These are phyloP conservation scores for Paraphoma sp. DNA, from an alignment of 2,329 filamentous ascomycete species.

Conservation along the genomic window DNA sequence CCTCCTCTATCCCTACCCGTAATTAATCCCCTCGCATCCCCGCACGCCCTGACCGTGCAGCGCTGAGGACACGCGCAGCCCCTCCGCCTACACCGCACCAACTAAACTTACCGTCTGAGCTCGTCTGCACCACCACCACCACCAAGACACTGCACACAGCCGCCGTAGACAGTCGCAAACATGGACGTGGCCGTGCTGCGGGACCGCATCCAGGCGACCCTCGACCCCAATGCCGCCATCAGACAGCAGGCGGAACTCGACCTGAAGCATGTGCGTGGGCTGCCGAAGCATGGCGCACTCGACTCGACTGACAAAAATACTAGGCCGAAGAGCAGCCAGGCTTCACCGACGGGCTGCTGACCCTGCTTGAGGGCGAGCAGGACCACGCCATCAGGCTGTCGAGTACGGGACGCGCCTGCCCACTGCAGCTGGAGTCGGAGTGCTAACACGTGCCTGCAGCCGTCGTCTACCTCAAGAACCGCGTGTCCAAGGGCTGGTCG, in stretches of 20 bases:
- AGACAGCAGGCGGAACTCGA: constrained; percentile 80
- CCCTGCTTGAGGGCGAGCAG: constrained; percentile 88
- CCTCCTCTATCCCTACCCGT: constrained; percentile 13
- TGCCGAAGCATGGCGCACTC: background rate
- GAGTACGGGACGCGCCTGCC: constrained; percentile 63
- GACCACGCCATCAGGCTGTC: constrained; percentile 84
- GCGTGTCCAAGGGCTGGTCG: constrained; percentile 91
- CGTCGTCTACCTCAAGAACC: constrained; percentile 97
- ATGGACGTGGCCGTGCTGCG: constrained; percentile 80
- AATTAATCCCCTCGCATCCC: constrained; percentile 14
- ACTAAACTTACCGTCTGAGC: constrained; percentile 11
- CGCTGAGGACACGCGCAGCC: constrained; percentile 11
- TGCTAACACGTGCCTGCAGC: constrained; percentile 61
- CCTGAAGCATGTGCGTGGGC: constrained; percentile 74
- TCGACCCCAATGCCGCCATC: constrained; percentile 76
- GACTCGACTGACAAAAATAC: constrained; percentile 26
- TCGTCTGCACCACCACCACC: constrained; percentile 8
- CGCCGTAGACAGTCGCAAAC: constrained; percentile 34
- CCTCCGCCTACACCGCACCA: constrained; percentile 28
- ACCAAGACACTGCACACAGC: constrained; percentile 14
- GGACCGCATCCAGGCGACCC: constrained; percentile 77
- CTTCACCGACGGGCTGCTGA: constrained; percentile 88
- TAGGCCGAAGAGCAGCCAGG: constrained; percentile 90
- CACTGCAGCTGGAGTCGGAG: background rate
- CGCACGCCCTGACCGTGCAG: constrained; percentile 20